Percentiles rank a stretch among this genome's conserved stretches.
Evolutionary conservation across 352 stramenopile species (phyloP).

Genomic region (Phytopythium boreale): DNA sequence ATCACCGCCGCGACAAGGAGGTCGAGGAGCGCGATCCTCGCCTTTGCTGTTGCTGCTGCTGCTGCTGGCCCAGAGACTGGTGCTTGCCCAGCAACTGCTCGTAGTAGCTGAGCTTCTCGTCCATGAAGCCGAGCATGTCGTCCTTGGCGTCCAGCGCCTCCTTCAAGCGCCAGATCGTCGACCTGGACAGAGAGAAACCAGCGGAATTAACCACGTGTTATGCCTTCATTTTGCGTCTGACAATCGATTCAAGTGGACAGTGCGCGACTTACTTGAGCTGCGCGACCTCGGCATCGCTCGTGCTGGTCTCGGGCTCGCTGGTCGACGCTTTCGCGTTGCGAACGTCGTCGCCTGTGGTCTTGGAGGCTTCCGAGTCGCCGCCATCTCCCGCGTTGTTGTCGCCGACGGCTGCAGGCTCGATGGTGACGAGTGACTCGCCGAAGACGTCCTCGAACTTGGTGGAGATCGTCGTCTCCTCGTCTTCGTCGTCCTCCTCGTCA

Average conservation of each 20-base stretch:
- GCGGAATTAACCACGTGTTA: too few species aligned
- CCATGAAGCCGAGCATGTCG: conserved; percentile 52
- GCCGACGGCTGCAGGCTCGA: not conserved
- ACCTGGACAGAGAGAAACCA: conserved; percentile 26
- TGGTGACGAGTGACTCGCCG: not conserved
- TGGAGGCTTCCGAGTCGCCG: not conserved
- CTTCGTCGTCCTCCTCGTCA: not conserved
- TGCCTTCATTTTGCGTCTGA: not conserved
- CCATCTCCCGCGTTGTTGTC: conserved; percentile 3
- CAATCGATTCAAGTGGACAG: not conserved
- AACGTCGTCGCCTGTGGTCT: not conserved
- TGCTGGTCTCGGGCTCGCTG: not conserved
- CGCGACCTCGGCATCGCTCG: conserved; percentile 9
- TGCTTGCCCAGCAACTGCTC: conserved; percentile 19
- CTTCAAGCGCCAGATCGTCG: conserved; percentile 53
- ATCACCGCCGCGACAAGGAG: not conserved
- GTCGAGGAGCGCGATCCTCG: not conserved
- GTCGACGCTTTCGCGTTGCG: not conserved
- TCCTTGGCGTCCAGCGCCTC: conserved; percentile 55
- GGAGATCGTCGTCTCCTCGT: not conserved
- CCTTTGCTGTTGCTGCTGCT: not conserved
- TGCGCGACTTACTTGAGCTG: conserved; percentile 23
- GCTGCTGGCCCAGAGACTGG: not conserved
- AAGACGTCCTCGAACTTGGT: conserved; percentile 2
- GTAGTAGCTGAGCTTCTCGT: conserved; percentile 48